Evolutionary conservation across 2,329 filamentous ascomycete species (phyloP).

Genomic region (Colletotrichum somersetense): DNA sequence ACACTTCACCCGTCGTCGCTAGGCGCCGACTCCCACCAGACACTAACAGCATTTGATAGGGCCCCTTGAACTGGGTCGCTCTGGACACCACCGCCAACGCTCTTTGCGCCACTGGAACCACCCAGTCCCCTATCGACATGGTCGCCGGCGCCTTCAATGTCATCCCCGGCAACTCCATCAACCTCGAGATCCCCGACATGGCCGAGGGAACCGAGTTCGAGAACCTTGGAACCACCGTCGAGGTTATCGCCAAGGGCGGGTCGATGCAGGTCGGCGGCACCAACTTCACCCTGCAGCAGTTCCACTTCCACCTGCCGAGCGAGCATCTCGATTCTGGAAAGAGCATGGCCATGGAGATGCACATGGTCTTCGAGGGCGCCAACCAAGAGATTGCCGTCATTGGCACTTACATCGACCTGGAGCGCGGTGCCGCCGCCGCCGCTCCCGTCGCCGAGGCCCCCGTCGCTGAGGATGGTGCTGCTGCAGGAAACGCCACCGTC

Average conservation of each 20-base stretch:
- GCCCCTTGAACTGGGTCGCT: constrained; percentile 62
- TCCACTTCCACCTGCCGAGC: constrained; percentile 64
- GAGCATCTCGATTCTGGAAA: constrained; percentile 61
- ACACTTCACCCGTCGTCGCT: background rate
- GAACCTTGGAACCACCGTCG: constrained; percentile 69
- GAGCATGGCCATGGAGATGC: constrained; percentile 66
- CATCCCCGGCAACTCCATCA: constrained; percentile 44
- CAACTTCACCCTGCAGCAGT: constrained; percentile 57
- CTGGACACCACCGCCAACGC: constrained; percentile 54
- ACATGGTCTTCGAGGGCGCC: constrained; percentile 69
- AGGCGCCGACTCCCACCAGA: too few relatives aligned
- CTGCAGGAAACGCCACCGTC: constrained; percentile 27
- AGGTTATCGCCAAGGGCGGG: constrained; percentile 64
- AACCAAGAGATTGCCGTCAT: constrained; percentile 57
- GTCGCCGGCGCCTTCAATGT: constrained; percentile 40
- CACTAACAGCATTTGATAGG: constrained; percentile 44
- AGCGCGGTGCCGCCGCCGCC: constrained; percentile 45
- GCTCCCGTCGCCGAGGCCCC: constrained; percentile 38
- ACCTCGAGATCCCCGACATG: constrained; percentile 52
- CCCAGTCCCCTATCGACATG: constrained; percentile 64
- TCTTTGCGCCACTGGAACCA: constrained; percentile 57
- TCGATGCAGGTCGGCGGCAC: constrained; percentile 51
- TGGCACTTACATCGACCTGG: constrained; percentile 58
- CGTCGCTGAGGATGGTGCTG: constrained; percentile 21
- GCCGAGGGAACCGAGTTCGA: constrained; percentile 62